Conservation (phyloP, 2,329 filamentous ascomycete genomes). For the Elsinoe australis region DNA sequence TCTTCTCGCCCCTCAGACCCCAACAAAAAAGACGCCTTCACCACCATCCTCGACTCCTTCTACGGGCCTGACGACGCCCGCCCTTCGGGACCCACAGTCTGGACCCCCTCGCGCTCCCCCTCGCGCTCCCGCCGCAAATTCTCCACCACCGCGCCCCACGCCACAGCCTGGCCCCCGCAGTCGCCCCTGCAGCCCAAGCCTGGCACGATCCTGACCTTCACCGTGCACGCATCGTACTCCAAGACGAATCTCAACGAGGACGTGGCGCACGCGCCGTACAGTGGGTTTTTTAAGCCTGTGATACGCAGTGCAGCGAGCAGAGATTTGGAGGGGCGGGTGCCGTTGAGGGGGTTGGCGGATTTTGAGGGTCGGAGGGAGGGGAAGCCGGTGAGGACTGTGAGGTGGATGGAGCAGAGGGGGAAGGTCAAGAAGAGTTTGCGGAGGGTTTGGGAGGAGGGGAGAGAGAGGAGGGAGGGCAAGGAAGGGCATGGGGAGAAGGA, state of each 20-base stretch:
- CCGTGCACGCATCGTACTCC: slow-evolving; percentile 35
- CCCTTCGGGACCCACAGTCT: slow-evolving; percentile 7
- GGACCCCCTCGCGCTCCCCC: slow-evolving; percentile 19
- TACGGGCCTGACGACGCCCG: not conserved
- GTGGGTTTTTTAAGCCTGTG: slow-evolving; percentile 28
- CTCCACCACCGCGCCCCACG: not conserved
- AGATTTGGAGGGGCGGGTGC: slow-evolving; percentile 36
- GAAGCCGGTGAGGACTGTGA: slow-evolving; percentile 29
- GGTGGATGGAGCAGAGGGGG: slow-evolving; percentile 26
- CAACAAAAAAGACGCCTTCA: slow-evolving; percentile 19
- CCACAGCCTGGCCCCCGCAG: not conserved
- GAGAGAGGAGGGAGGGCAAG: slow-evolving; percentile 15
- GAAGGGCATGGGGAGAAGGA: not conserved
- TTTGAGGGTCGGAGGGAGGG: slow-evolving; percentile 32
- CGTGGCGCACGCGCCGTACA: slow-evolving; percentile 31
- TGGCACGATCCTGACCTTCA: slow-evolving; percentile 29
- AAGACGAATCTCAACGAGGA: slow-evolving; percentile 36
- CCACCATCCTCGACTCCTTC: slow-evolving; percentile 17
- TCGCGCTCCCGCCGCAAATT: not conserved
- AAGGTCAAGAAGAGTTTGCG: slow-evolving; percentile 29
- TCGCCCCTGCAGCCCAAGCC: slow-evolving; percentile 17
- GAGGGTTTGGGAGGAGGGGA: slow-evolving; percentile 27
- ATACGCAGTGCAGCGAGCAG: slow-evolving; percentile 26
- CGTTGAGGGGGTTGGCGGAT: slow-evolving; percentile 36
- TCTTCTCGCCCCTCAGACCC: slow-evolving; percentile 18